Evolutionary conservation across 352 stramenopile species (phyloP).

Genomic region (Elongisporangium senticosum): DNA sequence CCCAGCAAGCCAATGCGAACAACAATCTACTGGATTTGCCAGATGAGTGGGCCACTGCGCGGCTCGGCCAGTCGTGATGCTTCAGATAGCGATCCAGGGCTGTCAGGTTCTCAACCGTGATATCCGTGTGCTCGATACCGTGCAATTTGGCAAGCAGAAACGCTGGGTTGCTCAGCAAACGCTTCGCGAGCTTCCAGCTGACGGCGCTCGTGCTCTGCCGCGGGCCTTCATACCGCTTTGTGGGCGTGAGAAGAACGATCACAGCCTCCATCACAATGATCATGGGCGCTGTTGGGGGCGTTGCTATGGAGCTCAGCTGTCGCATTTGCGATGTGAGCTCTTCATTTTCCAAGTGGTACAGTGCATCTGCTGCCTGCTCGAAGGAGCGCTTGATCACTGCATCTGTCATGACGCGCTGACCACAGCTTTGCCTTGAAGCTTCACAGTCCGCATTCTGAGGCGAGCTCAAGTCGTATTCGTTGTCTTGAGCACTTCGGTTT

Average conservation of each 20-base stretch:
- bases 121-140: conserved; percentile 23
- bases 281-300: conserved; percentile 16
- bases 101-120: conserved; percentile 48
- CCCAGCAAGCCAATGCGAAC: conserved; percentile 41
- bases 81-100: conserved; percentile 52
- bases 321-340: conserved; percentile 22
- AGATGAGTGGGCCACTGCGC: conserved; percentile 21
- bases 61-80: conserved; percentile 45
- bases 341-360: conserved; percentile 16
- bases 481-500: conserved; percentile 33
- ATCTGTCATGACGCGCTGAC: conserved; percentile 24
- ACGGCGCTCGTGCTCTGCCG: conserved; percentile 37
- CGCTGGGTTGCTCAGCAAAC: conserved; percentile 38
- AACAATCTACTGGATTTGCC: conserved; percentile 25
- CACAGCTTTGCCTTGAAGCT: neutral
- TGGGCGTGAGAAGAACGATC: conserved; percentile 72
- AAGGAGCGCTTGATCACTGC: conserved; percentile 44
- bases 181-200: conserved; percentile 60
- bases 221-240: conserved; percentile 53
- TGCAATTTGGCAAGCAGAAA: conserved; percentile 52
- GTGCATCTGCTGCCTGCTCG: conserved; percentile 26
- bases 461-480: conserved; percentile 5
- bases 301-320: conserved; percentile 7
- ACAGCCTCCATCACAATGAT: conserved; percentile 77
- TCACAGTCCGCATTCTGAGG: neutral